A percentile compares a stretch with the other conserved stretches of the same genome.
Conservation (phyloP, 257 asterid species). For the Fraxinus pennsylvanica region DNA sequence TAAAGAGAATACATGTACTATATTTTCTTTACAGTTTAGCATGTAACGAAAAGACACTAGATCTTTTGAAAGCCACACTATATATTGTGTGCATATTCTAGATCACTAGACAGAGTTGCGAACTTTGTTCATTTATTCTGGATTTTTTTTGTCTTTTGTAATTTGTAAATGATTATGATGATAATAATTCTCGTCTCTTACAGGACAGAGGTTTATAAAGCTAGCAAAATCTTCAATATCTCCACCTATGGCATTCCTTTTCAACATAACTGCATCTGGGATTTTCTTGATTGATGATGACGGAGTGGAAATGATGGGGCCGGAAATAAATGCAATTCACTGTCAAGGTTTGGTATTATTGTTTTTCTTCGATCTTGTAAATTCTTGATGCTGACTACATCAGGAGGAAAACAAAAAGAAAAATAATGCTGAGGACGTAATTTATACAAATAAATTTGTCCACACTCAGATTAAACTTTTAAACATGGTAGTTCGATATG, state of each 20-base stretch:
- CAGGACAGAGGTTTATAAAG: conserved; percentile 80
- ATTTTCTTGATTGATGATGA: conserved; percentile 62
- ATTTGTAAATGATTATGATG: not conserved
- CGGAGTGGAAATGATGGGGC: conserved; percentile 69
- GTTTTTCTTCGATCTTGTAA: conserved; percentile 19
- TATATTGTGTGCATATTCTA: not conserved
- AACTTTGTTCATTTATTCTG: conserved; percentile 6
- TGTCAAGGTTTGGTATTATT: conserved; percentile 52
- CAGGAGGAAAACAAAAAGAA: not conserved
- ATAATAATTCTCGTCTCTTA: conserved; percentile 23
- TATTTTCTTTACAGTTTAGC: not conserved
- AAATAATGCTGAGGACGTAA: not conserved
- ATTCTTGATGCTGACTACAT: conserved; percentile 6
- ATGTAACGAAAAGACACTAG: not conserved
- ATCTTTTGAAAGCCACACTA: not conserved
- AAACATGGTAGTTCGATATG: not conserved
- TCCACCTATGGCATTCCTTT: conserved; percentile 65
- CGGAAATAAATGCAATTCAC: conserved; percentile 58
- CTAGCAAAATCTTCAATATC: conserved; percentile 80
- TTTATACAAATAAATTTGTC: not conserved
- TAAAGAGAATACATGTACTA: not conserved
- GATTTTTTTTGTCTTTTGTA: not conserved
- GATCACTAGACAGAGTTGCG: conserved; percentile 13
- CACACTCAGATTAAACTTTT: not conserved
- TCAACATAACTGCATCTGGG: conserved; percentile 62